phyloP scores from a whole-genome alignment of 768 basidiomycete species.

The Lentinula detonsa region DNA sequence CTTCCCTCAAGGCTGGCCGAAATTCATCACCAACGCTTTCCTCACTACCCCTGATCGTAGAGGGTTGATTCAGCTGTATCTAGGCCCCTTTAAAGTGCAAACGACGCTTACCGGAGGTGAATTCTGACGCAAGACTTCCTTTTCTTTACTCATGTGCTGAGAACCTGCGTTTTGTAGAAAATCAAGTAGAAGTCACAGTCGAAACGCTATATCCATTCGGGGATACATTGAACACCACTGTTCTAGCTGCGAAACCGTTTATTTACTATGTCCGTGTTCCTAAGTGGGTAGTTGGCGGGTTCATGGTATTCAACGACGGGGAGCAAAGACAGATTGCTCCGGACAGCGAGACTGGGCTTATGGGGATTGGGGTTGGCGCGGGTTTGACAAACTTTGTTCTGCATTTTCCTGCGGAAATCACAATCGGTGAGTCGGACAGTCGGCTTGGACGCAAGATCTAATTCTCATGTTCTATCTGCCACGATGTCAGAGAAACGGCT shows the following conservation, averaged over 20 bases:
- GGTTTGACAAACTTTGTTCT: conserved; percentile 40
- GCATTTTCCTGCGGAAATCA: conserved; percentile 40
- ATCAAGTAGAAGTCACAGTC: conserved; percentile 34
- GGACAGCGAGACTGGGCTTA: conserved; percentile 36
- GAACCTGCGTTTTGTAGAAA: conserved; percentile 20
- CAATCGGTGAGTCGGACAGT: conserved; percentile 26
- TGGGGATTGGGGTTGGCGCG: conserved; percentile 29
- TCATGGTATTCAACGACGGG: conserved; percentile 31
- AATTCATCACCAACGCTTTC: conserved; percentile 48
- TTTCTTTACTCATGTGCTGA: neutral
- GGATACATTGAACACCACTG: conserved; percentile 37
- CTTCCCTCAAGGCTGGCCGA: conserved; percentile 49
- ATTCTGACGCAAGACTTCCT: neutral
- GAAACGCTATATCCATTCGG: conserved; percentile 49
- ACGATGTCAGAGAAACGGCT: conserved; percentile 36
- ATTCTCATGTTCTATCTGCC: neutral
- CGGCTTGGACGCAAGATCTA: neutral
- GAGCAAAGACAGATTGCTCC: conserved; percentile 24
- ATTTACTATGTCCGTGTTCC: conserved; percentile 45
- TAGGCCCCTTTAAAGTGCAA: conserved; percentile 39
- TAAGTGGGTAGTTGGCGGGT: conserved; percentile 41
- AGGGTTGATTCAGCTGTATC: conserved; percentile 40
- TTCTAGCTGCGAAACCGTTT: conserved; percentile 34
- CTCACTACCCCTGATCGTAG: conserved; percentile 34
- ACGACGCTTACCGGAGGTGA: conserved; percentile 32